phyloP scores from a whole-genome alignment of 805 yeast genomes.

The Jamesozyma lodderae region DNA sequence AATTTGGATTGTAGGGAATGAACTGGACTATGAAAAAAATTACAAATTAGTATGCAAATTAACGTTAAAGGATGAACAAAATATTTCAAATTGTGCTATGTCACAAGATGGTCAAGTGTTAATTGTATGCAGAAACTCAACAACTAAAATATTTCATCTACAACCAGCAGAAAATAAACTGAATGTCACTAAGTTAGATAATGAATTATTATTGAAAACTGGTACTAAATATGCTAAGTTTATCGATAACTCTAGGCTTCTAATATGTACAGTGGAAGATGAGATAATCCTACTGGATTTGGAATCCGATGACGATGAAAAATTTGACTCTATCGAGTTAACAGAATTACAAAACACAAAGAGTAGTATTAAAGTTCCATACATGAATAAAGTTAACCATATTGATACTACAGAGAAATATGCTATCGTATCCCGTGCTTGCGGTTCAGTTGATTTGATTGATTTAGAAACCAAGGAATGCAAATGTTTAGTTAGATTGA shows the following conservation, averaged over 20 bases:
- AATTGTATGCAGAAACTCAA: constrained; percentile 61
- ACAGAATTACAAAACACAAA: constrained; percentile 31
- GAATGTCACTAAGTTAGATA: constrained; percentile 44
- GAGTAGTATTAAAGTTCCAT: constrained; percentile 34
- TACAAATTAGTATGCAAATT: constrained; percentile 55
- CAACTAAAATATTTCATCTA: constrained; percentile 61
- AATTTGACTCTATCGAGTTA: constrained; percentile 27
- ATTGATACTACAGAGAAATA: constrained; percentile 41
- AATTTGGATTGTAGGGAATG: constrained; percentile 57
- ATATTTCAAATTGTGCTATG: constrained; percentile 58
- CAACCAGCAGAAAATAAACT: constrained; percentile 31
- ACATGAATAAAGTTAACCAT: constrained; percentile 43
- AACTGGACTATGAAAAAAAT: constrained; percentile 17
- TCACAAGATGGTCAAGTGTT: constrained; percentile 57
- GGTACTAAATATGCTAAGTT: constrained; percentile 54
- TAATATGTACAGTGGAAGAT: constrained; percentile 52
- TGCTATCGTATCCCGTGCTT: constrained; percentile 51
- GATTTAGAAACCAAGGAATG: constrained; percentile 24
- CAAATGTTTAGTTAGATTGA: constrained; percentile 46
- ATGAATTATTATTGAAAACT: constrained; percentile 28
- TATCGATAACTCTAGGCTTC: constrained; percentile 36
- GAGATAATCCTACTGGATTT: constrained; percentile 42
- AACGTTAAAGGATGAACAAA: constrained; percentile 65
- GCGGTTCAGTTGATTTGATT: constrained; percentile 54
- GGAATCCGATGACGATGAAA: constrained; percentile 35